Evolutionary conservation across 208 protist species (phyloP).

Genomic region (Leishmania tarentolae): DNA sequence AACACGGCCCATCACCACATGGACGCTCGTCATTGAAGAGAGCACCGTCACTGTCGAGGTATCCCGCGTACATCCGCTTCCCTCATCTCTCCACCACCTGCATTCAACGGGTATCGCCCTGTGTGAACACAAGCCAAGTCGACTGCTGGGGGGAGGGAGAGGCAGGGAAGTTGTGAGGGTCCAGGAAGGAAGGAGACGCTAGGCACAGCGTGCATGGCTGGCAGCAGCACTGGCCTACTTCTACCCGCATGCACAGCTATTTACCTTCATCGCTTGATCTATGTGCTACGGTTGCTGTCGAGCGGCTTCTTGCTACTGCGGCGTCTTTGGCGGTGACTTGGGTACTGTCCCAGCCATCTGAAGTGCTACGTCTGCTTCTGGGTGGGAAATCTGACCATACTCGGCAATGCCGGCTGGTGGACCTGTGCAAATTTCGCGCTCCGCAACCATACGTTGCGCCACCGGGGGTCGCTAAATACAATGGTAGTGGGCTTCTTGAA

Average conservation of each 20-base stretch:
- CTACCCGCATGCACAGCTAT: neutral
- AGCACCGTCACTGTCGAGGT: neutral
- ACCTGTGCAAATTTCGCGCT: constrained; percentile 10
- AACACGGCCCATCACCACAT: neutral
- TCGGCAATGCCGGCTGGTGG: constrained; percentile 5
- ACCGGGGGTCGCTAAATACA: constrained; percentile 2
- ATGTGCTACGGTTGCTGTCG: neutral
- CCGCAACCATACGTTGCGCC: neutral
- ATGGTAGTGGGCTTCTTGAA: constrained; percentile 5
- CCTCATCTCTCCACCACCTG: neutral
- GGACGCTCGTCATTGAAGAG: neutral
- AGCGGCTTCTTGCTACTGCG: neutral
- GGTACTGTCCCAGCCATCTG: neutral
- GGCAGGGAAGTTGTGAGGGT: neutral
- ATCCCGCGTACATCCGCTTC: neutral
- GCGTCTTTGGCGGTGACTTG: neutral
- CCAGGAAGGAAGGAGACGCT: neutral
- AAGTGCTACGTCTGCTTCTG: neutral
- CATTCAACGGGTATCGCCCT: neutral
- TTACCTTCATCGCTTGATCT: neutral
- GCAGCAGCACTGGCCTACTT: neutral
- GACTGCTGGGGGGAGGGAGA: neutral
- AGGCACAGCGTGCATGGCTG: neutral
- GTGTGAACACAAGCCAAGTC: neutral
- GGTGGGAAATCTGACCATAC: constrained; percentile 8